These are phyloP conservation scores for Penicillium sp. DNA, from an alignment of 2,329 filamentous ascomycete species.

Conservation along the genomic window DNA sequence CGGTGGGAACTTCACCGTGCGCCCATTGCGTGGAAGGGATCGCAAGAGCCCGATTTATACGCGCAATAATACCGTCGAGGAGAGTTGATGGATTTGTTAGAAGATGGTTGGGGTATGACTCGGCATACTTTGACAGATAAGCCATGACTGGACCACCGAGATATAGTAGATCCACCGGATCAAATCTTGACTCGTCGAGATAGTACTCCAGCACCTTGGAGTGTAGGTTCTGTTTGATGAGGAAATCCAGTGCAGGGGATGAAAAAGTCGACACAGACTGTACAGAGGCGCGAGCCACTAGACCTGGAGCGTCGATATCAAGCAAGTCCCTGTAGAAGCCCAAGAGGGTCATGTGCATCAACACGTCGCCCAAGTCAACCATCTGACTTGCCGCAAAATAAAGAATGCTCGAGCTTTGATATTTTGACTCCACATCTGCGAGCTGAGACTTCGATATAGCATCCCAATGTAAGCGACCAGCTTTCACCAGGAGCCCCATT, in stretches of 20 bases:
- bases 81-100: constrained; percentile 50
- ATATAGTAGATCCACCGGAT: constrained; percentile 60
- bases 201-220: constrained; percentile 57
- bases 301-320: constrained; percentile 47
- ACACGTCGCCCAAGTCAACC: constrained; percentile 63
- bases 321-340: constrained; percentile 64
- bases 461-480: constrained; percentile 62
- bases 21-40: constrained; percentile 58
- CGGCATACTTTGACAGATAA: constrained; percentile 64
- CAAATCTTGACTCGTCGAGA: constrained; percentile 57
- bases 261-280: constrained; percentile 47
- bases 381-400: constrained; percentile 62
- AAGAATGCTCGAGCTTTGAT: constrained; percentile 54
- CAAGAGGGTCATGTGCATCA: constrained; percentile 66
- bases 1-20: constrained; percentile 59
- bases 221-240: constrained; percentile 59
- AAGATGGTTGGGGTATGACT: constrained; percentile 61
- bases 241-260: constrained; percentile 57
- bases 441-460: constrained; percentile 59
- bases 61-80: constrained; percentile 54
- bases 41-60: constrained; percentile 54
- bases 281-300: constrained; percentile 38
- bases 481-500: constrained; percentile 62
- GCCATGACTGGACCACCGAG: constrained; percentile 61
- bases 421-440: constrained; percentile 57